Base-by-base conservation (phyloP, 164 flowering plant genomes). In the Vitis amurensis region DNA sequence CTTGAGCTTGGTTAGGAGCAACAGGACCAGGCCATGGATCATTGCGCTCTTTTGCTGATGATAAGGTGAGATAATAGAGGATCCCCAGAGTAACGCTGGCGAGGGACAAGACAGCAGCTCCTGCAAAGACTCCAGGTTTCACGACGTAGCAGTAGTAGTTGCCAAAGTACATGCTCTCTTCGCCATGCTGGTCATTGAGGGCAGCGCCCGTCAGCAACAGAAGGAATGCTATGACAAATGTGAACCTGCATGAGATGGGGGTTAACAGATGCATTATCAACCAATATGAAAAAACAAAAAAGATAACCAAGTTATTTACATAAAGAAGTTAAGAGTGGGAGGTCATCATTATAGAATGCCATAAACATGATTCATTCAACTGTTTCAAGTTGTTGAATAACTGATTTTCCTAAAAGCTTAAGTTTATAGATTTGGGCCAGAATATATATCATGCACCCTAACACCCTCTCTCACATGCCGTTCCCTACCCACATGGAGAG, bases 71-170 rank as follows among this genome's bases (percentile, higher is more conserved):
- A 63, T 91, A 92, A 69, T 92, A 92, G 17, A 81, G 11, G 50
- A 94, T 80, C 27, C 95, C 93, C 48, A 94, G 89, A 19, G 78
- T 47, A 56, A 87, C 80, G 73, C 91, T 88, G 11, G 84, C 84
- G 13, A 94, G 75, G 19, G 97, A 83, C 76, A 94, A 69, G n/a
- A 90, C 59, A 9, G 97, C 86, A 49, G 95, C 97, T 50, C 88
- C 88, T 6, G 97, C 87, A 79, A 94, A 92, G 30, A 92, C 95
- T 30, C 98, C 98, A 19, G 98, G 88, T 73, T 91, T 94, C 30
- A 94, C 91, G 58, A 92, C 95, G 61, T 91, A 94, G 77, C 98
- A 94, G 73, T 83, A 81, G 74, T 87, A 90, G 77, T 68, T 77
- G 68, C 90, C 84, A 48, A 86, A 80, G 72, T 89, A 89, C 75